Conservation (phyloP, 2,329 filamentous ascomycete species). For the Parastagonospora nodorum region DNA sequence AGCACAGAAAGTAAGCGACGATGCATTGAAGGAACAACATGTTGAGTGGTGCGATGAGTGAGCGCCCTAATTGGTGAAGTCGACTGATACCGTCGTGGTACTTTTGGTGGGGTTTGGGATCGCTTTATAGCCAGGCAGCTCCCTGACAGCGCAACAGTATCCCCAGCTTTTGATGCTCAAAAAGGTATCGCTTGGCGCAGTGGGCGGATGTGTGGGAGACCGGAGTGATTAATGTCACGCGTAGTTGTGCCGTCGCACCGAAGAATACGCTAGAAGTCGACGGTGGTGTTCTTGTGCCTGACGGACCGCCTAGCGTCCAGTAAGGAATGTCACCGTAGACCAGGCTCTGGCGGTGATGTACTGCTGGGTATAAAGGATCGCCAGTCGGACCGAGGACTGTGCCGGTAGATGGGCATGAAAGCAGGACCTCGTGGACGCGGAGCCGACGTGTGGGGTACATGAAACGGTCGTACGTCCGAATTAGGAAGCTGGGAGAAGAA, state of each 20-base stretch:
- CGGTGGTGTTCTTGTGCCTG: neutral
- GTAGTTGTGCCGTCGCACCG: neutral
- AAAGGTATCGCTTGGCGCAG: neutral
- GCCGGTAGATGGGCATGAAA: conserved; percentile 3
- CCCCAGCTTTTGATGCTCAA: neutral
- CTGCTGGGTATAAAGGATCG: conserved; percentile 2
- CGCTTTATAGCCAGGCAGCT: conserved; percentile 1
- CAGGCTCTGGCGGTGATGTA: neutral
- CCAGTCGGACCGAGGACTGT: conserved; percentile 3
- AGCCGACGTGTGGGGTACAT: conserved; percentile 10
- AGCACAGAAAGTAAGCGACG: conserved; percentile 19
- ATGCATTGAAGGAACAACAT: conserved; percentile 26
- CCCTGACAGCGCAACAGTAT: neutral
- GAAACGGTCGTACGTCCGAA: conserved; percentile 3
- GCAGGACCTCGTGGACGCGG: conserved; percentile 2
- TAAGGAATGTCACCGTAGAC: conserved; percentile 1
- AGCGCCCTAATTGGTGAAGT: neutral
- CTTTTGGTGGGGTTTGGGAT: neutral
- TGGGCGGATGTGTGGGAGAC: neutral
- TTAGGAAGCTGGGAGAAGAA: conserved; percentile 1
- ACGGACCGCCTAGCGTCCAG: conserved; percentile 6
- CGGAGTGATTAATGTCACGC: neutral
- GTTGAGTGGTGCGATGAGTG: conserved; percentile 1
- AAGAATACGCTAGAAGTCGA: conserved; percentile 1
- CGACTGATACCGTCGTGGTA: neutral